phyloP scores from a whole-genome alignment of 805 yeast genomes.

The Lipomyces kockii region DNA sequence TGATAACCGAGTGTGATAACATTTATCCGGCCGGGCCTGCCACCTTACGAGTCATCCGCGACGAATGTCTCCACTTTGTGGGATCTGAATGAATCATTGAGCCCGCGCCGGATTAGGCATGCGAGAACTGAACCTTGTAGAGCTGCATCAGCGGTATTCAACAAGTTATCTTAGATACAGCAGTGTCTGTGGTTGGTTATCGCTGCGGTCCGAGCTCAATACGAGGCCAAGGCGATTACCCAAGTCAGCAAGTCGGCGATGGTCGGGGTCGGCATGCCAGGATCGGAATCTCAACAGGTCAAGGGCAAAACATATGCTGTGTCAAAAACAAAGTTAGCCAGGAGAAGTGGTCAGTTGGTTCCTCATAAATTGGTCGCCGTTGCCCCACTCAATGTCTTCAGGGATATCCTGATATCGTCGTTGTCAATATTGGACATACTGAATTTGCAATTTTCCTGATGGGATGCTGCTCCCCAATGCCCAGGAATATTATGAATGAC shows the following conservation, averaged over 20 bases:
- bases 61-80: background rate
- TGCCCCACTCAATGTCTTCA: background rate
- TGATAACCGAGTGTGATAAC: no score
- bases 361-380: background rate
- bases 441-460: background rate
- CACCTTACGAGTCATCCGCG: background rate
- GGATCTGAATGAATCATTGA: background rate
- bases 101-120: background rate
- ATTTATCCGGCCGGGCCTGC: no score
- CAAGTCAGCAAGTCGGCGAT: background rate
- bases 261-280: background rate
- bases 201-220: background rate
- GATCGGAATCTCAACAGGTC: no score
- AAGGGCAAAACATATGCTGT: no score
- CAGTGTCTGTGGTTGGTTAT: background rate
- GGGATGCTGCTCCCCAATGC: background rate
- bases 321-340: no score
- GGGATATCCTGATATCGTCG: background rate
- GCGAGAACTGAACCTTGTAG: background rate
- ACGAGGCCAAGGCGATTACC: background rate
- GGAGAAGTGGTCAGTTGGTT: background rate
- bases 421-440: background rate
- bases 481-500: background rate
- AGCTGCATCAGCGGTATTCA: background rate
- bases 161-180: no score